Conservation (phyloP, 495 filamentous ascomycete species). For the Pseudomonodictys pantanalensis region DNA sequence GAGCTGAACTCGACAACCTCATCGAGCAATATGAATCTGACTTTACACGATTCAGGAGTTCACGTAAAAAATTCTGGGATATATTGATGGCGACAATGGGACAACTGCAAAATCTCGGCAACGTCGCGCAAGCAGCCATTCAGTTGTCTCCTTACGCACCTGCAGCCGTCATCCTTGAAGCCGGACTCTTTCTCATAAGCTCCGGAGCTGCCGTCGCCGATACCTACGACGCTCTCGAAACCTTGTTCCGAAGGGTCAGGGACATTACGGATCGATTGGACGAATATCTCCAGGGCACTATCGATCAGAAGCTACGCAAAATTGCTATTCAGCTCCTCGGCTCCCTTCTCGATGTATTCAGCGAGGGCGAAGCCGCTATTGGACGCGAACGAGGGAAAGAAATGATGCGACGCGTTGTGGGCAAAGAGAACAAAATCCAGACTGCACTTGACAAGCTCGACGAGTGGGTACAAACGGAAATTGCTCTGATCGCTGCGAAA, state of each 20-base stretch:
- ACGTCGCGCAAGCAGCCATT: not conserved
- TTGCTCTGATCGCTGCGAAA: not conserved
- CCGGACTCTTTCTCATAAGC: not conserved
- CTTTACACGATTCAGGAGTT: not conserved
- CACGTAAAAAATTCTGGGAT: not conserved
- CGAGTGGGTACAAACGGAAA: not conserved
- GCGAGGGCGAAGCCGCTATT: not conserved
- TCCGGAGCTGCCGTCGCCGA: not conserved
- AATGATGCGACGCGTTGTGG: not conserved
- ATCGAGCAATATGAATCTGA: not conserved
- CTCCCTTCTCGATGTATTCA: not conserved
- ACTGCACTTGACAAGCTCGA: not conserved
- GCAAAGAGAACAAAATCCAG: not conserved
- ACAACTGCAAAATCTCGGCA: not conserved
- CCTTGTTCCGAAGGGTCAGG: not conserved
- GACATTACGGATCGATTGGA: not conserved
- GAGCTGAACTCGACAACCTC: not conserved
- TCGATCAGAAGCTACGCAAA: not conserved
- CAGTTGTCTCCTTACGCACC: not conserved
- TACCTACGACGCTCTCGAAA: not conserved
- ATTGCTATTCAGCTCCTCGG: not conserved
- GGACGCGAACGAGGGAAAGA: not conserved
- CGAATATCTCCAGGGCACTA: not conserved
- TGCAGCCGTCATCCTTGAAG: not conserved
- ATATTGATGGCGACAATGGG: not conserved